Evolutionary conservation across 306 rosid genomes (phyloP).

Genomic region (Begonia fuchsioides): DNA sequence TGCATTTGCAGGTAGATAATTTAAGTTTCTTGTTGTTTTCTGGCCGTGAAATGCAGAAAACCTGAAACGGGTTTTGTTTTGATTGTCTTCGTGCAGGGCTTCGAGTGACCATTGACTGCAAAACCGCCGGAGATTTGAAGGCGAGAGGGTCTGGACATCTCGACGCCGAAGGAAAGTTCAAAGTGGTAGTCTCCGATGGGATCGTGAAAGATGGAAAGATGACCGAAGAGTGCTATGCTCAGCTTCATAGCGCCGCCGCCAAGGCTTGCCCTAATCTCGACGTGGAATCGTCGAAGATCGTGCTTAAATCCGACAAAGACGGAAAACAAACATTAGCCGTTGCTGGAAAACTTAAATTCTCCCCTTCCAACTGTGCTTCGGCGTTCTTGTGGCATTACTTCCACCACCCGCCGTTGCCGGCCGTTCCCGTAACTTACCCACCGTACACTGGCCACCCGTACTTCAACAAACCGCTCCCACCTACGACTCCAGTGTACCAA

Average conservation of each 20-base stretch:
- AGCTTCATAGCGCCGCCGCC: conserved; percentile 52
- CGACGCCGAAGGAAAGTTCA: conserved; percentile 55
- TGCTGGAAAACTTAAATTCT: conserved; percentile 43
- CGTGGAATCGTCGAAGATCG: conserved; percentile 31
- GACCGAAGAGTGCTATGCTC: conserved; percentile 73
- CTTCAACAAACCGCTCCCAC: conserved; percentile 4
- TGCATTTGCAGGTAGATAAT: conserved; percentile 65
- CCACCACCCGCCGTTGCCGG: conserved; percentile 32
- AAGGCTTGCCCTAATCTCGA: conserved; percentile 58
- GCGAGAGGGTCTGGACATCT: conserved; percentile 47
- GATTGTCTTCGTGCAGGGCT: conserved; percentile 28
- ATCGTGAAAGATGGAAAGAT: conserved; percentile 34
- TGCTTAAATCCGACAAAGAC: conserved; percentile 24
- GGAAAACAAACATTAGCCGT: conserved; percentile 39
- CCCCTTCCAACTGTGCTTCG: conserved; percentile 54
- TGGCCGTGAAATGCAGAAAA: not conserved
- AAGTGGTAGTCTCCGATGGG: conserved; percentile 44
- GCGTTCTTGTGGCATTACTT: conserved; percentile 39
- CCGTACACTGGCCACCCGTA: conserved; percentile 1
- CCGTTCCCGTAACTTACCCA: conserved; percentile 9
- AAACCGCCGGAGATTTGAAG: conserved; percentile 40
- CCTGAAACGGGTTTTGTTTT: not conserved
- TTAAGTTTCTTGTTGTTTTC: not conserved
- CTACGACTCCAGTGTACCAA: conserved; percentile 10
- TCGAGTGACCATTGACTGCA: conserved; percentile 62